phyloP scores from a whole-genome alignment of 2,329 filamentous ascomycete genomes.

The Venturia oleaginea region DNA sequence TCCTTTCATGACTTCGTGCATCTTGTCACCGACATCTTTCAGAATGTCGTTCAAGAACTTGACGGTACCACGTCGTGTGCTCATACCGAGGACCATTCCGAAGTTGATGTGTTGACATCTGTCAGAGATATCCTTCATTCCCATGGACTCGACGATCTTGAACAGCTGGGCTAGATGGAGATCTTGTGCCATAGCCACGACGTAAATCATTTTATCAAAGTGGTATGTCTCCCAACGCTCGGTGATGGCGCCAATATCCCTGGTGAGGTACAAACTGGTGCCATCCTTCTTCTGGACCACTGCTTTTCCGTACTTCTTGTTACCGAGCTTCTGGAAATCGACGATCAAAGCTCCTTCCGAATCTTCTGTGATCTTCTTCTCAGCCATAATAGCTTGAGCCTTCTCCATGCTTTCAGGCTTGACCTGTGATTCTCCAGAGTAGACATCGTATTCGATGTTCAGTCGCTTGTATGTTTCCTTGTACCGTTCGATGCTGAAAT shows the following conservation, averaged over 20 bases:
- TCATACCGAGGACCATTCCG: conserved; percentile 58
- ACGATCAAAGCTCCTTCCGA: conserved; percentile 59
- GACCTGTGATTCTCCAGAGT: conserved; percentile 61
- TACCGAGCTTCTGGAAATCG: conserved; percentile 58
- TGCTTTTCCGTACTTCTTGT: conserved; percentile 59
- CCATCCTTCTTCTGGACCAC: conserved; percentile 54
- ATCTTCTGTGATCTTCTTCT: conserved; percentile 52
- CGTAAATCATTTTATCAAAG: conserved; percentile 61
- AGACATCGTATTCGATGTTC: conserved; percentile 57
- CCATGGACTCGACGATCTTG: conserved; percentile 55
- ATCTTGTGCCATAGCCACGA: conserved; percentile 56
- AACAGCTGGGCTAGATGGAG: conserved; percentile 56
- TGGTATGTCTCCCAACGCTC: conserved; percentile 48
- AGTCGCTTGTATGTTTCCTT: conserved; percentile 54
- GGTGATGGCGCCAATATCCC: conserved; percentile 53
- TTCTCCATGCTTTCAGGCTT: conserved; percentile 52
- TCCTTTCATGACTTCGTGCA: conserved; percentile 95
- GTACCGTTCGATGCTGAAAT: conserved; percentile 56
- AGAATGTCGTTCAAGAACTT: conserved; percentile 42
- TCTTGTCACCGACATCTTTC: conserved; percentile 67
- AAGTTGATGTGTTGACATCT: conserved; percentile 57
- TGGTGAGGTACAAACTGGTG: conserved; percentile 55
- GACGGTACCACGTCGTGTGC: conserved; percentile 48
- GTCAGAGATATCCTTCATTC: conserved; percentile 48
- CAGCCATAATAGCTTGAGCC: conserved; percentile 50